Conservation (phyloP, 306 rosid species). For the Arachis stenosperma region DNA sequence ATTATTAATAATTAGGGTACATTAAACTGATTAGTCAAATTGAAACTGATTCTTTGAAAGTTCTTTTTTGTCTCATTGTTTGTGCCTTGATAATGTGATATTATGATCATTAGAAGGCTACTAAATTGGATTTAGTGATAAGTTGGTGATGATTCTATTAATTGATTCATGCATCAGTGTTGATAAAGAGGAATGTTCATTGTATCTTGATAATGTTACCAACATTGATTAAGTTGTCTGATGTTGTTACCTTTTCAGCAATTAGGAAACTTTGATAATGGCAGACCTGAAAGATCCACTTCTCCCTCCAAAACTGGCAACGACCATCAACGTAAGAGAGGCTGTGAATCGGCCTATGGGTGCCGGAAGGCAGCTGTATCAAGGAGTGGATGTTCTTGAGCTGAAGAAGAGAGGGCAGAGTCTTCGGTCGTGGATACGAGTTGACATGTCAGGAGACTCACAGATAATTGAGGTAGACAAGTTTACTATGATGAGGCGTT, state of each 20-base stretch:
- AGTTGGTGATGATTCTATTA: constrained; percentile 13
- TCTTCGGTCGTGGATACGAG: constrained; percentile 93
- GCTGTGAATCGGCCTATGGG: constrained; percentile 62
- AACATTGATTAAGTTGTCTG: constrained; percentile 4
- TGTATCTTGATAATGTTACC: background rate
- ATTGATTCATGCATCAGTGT: background rate
- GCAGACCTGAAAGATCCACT: constrained; percentile 86
- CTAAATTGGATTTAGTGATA: background rate
- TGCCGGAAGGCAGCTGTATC: constrained; percentile 79
- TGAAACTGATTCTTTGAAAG: no score
- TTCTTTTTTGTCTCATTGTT: no score
- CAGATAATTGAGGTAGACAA: constrained; percentile 94
- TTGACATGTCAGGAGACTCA: constrained; percentile 82
- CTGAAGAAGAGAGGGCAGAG: constrained; percentile 97
- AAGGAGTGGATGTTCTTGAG: constrained; percentile 85
- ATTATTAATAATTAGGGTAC: no score
- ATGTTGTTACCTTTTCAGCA: constrained; percentile 34
- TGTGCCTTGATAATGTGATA: background rate
- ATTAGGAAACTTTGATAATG: constrained; percentile 55
- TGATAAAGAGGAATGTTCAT: background rate
- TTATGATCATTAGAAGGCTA: background rate
- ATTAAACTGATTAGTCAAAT: no score
- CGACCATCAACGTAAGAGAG: constrained; percentile 76
- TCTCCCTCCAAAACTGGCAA: constrained; percentile 84
- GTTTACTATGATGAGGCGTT: constrained; percentile 97